Percentiles rank a stretch among this genome's conserved stretches.
Evolutionary conservation across 164 flowering plant genomes (phyloP).

Genomic region (Euptelea pleiosperma): DNA sequence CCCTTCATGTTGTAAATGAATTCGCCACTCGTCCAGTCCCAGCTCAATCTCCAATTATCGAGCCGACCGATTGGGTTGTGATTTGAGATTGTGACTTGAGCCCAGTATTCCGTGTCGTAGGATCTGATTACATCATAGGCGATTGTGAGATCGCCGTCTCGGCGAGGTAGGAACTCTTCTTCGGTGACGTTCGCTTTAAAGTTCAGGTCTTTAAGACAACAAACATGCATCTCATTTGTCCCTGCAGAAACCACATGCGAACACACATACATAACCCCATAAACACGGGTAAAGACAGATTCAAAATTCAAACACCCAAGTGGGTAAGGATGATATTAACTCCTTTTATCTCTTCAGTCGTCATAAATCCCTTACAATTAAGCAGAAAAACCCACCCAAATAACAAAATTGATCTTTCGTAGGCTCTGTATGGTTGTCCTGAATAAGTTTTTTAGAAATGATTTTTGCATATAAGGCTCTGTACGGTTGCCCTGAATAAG

Average conservation of each 20-base stretch:
- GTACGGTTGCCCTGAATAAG: too few relatives aligned
- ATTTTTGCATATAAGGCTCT: too few relatives aligned
- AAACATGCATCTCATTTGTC: conserved; percentile 31
- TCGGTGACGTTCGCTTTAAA: conserved; percentile 24
- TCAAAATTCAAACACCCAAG: not conserved
- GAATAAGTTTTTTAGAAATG: too few relatives aligned
- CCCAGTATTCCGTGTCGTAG: conserved; percentile 43
- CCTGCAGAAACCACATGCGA: conserved; percentile 29
- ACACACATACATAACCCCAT: not conserved
- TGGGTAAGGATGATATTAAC: too few relatives aligned
- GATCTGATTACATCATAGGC: conserved; percentile 53
- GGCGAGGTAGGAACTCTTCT: conserved; percentile 39
- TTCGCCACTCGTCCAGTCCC: conserved; percentile 65
- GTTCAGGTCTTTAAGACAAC: conserved; percentile 45
- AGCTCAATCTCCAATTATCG: conserved; percentile 53
- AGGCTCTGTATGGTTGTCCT: too few relatives aligned
- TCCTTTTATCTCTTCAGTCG: too few relatives aligned
- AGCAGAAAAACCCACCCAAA: too few relatives aligned
- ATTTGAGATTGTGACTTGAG: conserved; percentile 59
- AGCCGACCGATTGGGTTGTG: conserved; percentile 57
- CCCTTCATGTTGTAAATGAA: conserved; percentile 53
- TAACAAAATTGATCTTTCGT: too few relatives aligned
- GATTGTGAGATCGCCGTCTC: conserved; percentile 57
- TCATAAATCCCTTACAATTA: too few relatives aligned
- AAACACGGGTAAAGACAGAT: not conserved